These are phyloP conservation scores for Leptosphaerulina australis DNA, from an alignment of 2,329 filamentous ascomycete genomes.

Conservation along the genomic window DNA sequence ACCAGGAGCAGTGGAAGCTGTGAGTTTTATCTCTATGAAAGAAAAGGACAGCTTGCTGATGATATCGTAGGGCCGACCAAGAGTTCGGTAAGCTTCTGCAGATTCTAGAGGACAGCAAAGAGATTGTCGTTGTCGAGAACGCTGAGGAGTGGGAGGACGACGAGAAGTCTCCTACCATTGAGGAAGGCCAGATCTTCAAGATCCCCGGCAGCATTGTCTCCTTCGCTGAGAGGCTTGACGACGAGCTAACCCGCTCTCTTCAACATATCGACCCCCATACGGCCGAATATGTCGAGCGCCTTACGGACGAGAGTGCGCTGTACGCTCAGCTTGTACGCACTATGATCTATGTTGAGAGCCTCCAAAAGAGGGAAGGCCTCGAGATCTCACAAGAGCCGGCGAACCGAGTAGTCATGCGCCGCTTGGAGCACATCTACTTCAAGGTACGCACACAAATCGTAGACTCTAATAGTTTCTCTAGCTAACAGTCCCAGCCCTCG, in stretches of 20 bases:
- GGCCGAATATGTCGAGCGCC: conserved; percentile 94
- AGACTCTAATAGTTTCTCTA: neutral
- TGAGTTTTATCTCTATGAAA: conserved; percentile 34
- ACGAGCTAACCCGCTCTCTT: conserved; percentile 95
- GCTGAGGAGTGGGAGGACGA: conserved; percentile 99
- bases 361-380: conserved; percentile 72
- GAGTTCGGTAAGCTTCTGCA: conserved; percentile 80
- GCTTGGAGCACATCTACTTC: conserved; percentile 98
- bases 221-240: conserved; percentile 91
- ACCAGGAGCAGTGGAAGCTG: conserved; percentile 94
- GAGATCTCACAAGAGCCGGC: conserved; percentile 82
- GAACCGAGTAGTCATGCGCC: conserved; percentile 91
- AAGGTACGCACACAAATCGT: conserved; percentile 64
- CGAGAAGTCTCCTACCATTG: conserved; percentile 82
- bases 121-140: conserved; percentile 85
- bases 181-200: conserved; percentile 79
- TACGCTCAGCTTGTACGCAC: conserved; percentile 93
- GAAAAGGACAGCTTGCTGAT: conserved; percentile 13
- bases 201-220: conserved; percentile 94
- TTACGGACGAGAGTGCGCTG: conserved; percentile 86
- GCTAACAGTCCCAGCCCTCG: conserved; percentile 66
- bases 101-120: conserved; percentile 77
- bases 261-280: conserved; percentile 98
- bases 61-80: conserved; percentile 68
- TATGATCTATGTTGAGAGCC: conserved; percentile 83